Conservation (phyloP, 2,329 filamentous ascomycete genomes). For the Aspergillus aculeatus region DNA sequence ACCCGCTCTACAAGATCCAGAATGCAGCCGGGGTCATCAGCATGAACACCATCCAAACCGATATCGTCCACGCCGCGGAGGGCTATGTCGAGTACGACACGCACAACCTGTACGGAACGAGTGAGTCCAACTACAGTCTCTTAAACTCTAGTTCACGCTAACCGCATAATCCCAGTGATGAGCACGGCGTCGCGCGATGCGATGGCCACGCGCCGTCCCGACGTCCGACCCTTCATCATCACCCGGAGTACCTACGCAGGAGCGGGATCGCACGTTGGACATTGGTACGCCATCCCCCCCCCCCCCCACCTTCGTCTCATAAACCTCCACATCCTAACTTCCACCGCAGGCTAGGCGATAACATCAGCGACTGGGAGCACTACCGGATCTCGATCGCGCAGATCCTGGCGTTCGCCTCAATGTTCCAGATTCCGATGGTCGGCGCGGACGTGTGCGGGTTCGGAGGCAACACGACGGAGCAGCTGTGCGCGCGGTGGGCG, state of each 20-base stretch:
- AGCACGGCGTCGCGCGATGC: constrained; percentile 62
- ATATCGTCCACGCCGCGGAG: constrained; percentile 63
- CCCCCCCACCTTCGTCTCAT: constrained; percentile 4
- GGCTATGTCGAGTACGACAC: constrained; percentile 70
- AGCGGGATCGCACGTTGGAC: constrained; percentile 59
- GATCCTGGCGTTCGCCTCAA: constrained; percentile 60
- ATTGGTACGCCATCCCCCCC: constrained; percentile 49
- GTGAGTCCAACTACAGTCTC: constrained; percentile 27
- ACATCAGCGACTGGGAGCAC: constrained; percentile 57
- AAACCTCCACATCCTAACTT: background rate
- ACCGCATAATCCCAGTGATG: constrained; percentile 58
- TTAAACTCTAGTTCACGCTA: background rate
- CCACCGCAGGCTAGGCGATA: constrained; percentile 57
- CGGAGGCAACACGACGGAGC: constrained; percentile 63
- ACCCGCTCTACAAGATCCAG: constrained; percentile 64
- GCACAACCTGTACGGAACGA: constrained; percentile 73
- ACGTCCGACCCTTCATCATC: constrained; percentile 67
- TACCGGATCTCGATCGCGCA: constrained; percentile 60
- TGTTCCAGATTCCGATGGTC: constrained; percentile 68
- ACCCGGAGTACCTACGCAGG: constrained; percentile 75
- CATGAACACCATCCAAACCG: constrained; percentile 64
- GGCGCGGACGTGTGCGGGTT: constrained; percentile 79
- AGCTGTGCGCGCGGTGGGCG: constrained; percentile 74
- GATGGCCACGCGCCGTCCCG: constrained; percentile 65
- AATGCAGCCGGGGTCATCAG: constrained; percentile 56